Conservation (phyloP, 495 filamentous ascomycete genomes). For the Trichoderma virens region DNA sequence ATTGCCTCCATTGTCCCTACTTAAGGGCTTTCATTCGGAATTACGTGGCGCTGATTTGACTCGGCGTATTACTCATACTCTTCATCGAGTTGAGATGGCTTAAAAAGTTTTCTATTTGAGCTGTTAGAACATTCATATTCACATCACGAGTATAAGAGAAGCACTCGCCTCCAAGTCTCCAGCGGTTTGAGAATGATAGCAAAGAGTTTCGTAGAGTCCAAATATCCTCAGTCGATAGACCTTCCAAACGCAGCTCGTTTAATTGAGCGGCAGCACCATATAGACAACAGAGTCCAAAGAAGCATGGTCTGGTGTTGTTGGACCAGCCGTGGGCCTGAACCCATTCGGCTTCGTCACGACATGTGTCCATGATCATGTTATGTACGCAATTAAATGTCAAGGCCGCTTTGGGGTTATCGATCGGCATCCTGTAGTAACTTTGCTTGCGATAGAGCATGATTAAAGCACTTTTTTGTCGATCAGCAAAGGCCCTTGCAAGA, state of each 20-base stretch:
- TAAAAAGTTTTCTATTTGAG: background rate
- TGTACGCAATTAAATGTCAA: background rate
- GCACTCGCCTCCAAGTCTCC: background rate
- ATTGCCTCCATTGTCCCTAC: no score
- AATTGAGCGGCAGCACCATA: background rate
- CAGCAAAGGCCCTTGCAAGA: background rate
- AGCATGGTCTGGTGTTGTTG: background rate
- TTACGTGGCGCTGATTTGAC: no score
- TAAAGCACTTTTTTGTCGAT: background rate
- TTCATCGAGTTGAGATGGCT: background rate
- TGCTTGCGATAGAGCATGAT: background rate
- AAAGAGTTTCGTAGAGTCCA: background rate
- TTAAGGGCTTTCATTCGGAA: no score
- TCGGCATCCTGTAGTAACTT: background rate
- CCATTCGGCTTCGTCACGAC: background rate
- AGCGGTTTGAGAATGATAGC: background rate
- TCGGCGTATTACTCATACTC: no score
- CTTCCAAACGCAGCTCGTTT: background rate
- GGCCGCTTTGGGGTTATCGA: background rate
- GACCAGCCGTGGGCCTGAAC: background rate
- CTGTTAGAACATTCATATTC: background rate
- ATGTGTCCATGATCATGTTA: constrained; percentile 1
- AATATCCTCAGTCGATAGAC: background rate
- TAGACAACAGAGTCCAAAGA: background rate
- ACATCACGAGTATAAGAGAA: background rate